Base-by-base conservation (phyloP, 495 filamentous ascomycete species). In the Lasiosphaeria ovina region DNA sequence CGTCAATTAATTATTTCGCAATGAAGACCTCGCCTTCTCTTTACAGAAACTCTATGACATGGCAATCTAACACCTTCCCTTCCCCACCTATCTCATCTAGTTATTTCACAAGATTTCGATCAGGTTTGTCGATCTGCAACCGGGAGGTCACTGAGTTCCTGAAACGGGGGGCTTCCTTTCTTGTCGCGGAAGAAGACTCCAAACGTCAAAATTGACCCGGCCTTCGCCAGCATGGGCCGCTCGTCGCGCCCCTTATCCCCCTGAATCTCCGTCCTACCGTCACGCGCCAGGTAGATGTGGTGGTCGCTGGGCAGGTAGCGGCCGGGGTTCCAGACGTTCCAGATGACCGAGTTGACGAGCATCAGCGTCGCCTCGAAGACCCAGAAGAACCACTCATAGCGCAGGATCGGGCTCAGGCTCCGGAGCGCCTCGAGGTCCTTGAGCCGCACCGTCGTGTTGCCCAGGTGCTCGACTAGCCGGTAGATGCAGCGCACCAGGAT, bases 301-400 rank as follows among this genome's bases (percentile, higher is more conserved):
- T 52, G 32, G 38, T 68, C 57, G 44, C 33, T 34, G 3, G 68
- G 70, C 14, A 76, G 53, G n/a, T 60, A 69, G 0, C 73, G 68
- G 2, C 71, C 62, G 0, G 71, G 71, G 47, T 76, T 60, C 61
- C 68, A 66, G 1, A 72, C 55, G 24, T 75, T 75, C 71, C 71
- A 75, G 17, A 74, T 42, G 2, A 58, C 47, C 7, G 66, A 69
- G 62, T 74, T 74, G 51, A 69, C 16, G 9, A 76, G 60, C 71
- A 76, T 74, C 35, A 74, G 57, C 0, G 52, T 60, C 2, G 69
- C 64, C 59, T 76, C 73, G 47, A 76, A 76, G 49, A 74, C 55
- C n/a, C 66, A 74, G 31, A 74, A 74, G 53, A 55, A 71, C 35
- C 33, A 60, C 60, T 76, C 74, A 51, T 73, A 66, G 3, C 69